Percentiles rank a stretch among this genome's conserved stretches.
Evolutionary conservation across 1,284 basidiomycete genomes (phyloP).

Genomic region (Sanguinoderma infundibulare): DNA sequence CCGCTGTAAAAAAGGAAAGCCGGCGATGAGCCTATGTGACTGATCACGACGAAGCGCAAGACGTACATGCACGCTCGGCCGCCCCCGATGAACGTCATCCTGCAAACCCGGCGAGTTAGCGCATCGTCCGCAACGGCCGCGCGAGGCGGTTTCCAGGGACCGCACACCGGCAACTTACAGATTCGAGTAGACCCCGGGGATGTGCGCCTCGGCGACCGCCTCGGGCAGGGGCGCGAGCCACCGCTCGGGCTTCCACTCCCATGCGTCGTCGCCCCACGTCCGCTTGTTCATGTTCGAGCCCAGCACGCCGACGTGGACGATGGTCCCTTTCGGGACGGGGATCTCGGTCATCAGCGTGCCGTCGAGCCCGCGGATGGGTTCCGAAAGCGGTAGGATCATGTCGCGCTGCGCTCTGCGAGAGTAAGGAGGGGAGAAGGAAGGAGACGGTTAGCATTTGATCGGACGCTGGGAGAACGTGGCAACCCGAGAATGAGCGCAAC

Average conservation of each 20-base stretch:
- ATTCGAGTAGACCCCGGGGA: conserved; percentile 35
- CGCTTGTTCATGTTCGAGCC: conserved; percentile 34
- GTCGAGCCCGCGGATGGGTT: conserved; percentile 28
- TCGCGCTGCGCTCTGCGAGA: conserved; percentile 30
- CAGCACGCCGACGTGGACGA: conserved; percentile 31
- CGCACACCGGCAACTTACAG: conserved; percentile 21
- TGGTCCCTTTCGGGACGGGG: conserved; percentile 45
- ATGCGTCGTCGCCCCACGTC: conserved; percentile 37
- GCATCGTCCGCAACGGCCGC: not conserved
- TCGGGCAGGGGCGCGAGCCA: conserved; percentile 32
- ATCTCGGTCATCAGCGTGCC: conserved; percentile 45
- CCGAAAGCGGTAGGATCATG: conserved; percentile 32
- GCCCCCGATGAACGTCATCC: conserved; percentile 38
- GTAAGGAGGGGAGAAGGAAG: not conserved
- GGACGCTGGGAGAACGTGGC: not conserved
- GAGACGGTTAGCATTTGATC: conserved; percentile 2
- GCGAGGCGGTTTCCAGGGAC: not conserved
- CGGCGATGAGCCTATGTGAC: not conserved
- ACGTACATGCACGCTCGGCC: conserved; percentile 37
- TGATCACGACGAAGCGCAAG: too few species aligned
- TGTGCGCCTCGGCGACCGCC: conserved; percentile 25
- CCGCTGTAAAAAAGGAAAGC: conserved; percentile 22
- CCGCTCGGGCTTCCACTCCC: conserved; percentile 37
- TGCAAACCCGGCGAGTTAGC: conserved; percentile 14
- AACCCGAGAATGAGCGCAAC: not conserved